These are phyloP conservation scores for Saprolegnia diclina DNA, from an alignment of 352 stramenopile genomes.

Conservation along the genomic window DNA sequence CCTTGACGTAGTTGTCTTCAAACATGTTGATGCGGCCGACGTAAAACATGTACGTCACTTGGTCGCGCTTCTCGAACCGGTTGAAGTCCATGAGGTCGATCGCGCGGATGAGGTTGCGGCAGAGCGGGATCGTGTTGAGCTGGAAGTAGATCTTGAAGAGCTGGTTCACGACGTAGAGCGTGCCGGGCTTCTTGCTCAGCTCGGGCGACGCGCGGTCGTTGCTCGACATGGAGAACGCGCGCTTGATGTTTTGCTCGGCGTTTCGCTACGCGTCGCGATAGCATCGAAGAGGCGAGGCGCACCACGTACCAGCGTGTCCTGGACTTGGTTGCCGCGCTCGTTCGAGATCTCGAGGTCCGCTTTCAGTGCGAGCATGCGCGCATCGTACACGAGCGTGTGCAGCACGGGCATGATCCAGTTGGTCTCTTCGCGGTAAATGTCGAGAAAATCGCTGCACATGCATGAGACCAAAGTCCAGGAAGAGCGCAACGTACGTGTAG, in stretches of 20 bases:
- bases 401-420: slow-evolving; percentile 84
- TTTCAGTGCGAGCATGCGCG: slow-evolving; percentile 58
- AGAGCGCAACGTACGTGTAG: slow-evolving; percentile 11
- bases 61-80: slow-evolving; percentile 76
- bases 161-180: slow-evolving; percentile 92
- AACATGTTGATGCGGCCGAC: slow-evolving; percentile 95
- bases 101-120: slow-evolving; percentile 89
- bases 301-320: slow-evolving; percentile 54
- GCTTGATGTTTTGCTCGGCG: slow-evolving; percentile 82
- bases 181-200: slow-evolving; percentile 82
- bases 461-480: neutral
- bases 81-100: slow-evolving; percentile 81
- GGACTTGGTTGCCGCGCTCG: slow-evolving; percentile 60
- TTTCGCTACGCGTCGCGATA: slow-evolving; percentile 35
- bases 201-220: slow-evolving; percentile 73
- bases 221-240: slow-evolving; percentile 76
- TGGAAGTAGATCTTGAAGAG: slow-evolving; percentile 98
- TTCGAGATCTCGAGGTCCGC: slow-evolving; percentile 60
- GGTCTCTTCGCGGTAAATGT: slow-evolving; percentile 74
- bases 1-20: slow-evolving; percentile 94
- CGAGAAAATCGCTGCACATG: slow-evolving; percentile 70
- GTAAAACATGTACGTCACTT: slow-evolving; percentile 95
- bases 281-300: too few species aligned
- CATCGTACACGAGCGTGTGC: slow-evolving; percentile 75
- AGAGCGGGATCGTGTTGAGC: slow-evolving; percentile 91